Evolutionary conservation across 2,329 filamentous ascomycete species (phyloP), one percentile per base, ranked within the genome.

Genomic region (Pyricularia grisea): DNA sequence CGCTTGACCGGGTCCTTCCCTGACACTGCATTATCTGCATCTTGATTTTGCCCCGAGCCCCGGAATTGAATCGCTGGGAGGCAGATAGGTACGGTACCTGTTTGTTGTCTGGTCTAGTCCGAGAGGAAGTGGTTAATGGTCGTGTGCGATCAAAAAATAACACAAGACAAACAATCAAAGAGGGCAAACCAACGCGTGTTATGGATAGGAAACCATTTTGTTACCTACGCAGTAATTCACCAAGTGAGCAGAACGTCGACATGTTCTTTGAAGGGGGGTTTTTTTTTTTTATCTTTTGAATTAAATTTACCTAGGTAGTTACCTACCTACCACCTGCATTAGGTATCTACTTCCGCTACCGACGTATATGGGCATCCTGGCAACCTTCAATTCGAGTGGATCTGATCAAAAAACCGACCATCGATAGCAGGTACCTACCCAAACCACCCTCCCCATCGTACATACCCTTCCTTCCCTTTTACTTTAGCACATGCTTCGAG

Each of bases 1-100:
- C 58, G 58, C 23, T 61, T 12, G 58, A 27, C 58, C 58, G 58
- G 58, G 58, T 17, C n/a, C 58, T 61, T 61, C 58, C 58, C 58
- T 61, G 58, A 61, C 58, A 17, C 58, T 61, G 58, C 58, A 61
- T 61, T 61, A 61, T 61, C 58, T 61, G 58, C 58, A 61, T 61
- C 25, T 61, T 23, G 58, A 25, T 61, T 61, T 25, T 27, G 58
- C 58, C 58, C 58, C 58, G 25, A 27, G 58, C 58, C 58, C 58
- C n/a, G 58, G 25, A 61, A 61, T 23, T 23, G 58, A 27, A 61
- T 23, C n/a, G 58, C 14, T 27, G 58, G 58, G 10, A 27, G 25
- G 17, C n/a, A 61, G n/a, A 61, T 61, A 50, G 17, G 42, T 61
- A 17, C 58, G 58, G 58, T 27, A 61, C 9, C 17, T 11, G 23